Evolutionary conservation across 75 land plant species (phyloP).

Genomic region (Azolla pinnata): DNA sequence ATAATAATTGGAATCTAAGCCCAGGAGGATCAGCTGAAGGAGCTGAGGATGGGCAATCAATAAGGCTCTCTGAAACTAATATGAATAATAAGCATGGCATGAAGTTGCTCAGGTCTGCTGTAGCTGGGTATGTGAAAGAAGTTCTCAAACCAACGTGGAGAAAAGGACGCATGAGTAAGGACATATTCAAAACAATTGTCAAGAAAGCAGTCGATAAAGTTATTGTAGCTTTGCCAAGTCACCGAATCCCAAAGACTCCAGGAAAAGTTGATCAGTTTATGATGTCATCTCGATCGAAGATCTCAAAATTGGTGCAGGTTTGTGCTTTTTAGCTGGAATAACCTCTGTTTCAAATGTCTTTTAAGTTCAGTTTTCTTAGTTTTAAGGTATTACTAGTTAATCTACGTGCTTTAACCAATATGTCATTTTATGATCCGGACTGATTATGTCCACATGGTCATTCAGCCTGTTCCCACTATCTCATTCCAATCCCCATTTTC

Average conservation of each 20-base stretch:
- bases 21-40: constrained; percentile 1
- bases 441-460: too few relatives aligned
- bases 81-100: constrained; percentile 50
- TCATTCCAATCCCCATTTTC: too few relatives aligned
- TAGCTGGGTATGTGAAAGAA: constrained; percentile 85
- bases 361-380: too few relatives aligned
- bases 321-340: too few relatives aligned
- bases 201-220: constrained; percentile 95
- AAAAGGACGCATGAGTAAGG: constrained; percentile 84
- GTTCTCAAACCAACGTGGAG: constrained; percentile 82
- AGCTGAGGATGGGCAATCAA: background rate
- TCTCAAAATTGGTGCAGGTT: constrained; percentile 91
- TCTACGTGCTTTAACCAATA: too few relatives aligned
- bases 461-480: too few relatives aligned
- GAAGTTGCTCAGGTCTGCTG: constrained; percentile 53
- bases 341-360: too few relatives aligned
- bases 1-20: constrained; percentile 3
- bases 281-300: constrained; percentile 50
- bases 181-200: constrained; percentile 79
- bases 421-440: too few relatives aligned
- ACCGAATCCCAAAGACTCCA: constrained; percentile 62
- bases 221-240: constrained; percentile 41
- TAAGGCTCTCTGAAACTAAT: constrained; percentile 2
- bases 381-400: too few relatives aligned
- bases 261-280: constrained; percentile 71